Evolutionary conservation across 352 stramenopile species (phyloP).

Genomic region (Pythium aquatile): DNA sequence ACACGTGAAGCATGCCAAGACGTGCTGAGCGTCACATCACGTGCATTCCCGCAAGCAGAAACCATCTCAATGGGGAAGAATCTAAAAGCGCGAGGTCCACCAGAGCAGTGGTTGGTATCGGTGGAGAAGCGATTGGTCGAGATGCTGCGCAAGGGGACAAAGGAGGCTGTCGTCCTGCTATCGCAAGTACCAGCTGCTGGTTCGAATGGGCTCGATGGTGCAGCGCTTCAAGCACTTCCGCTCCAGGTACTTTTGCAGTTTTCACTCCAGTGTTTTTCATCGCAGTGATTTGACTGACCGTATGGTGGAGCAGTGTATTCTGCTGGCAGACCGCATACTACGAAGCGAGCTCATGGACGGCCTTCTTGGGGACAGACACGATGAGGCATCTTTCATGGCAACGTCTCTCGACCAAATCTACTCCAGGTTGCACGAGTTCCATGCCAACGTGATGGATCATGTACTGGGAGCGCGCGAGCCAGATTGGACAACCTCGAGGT

Average conservation of each 20-base stretch:
- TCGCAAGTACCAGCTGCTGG: background rate
- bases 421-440: slow-evolving; percentile 15
- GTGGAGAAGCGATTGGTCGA: slow-evolving; percentile 61
- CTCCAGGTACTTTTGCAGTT: slow-evolving; percentile 17
- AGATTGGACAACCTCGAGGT: background rate
- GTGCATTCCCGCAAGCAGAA: slow-evolving; percentile 39
- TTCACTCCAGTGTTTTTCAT: background rate
- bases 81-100: slow-evolving; percentile 62
- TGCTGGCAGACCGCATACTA: slow-evolving; percentile 51
- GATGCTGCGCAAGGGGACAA: slow-evolving; percentile 52
- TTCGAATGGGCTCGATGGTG: slow-evolving; percentile 5
- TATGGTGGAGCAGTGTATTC: slow-evolving; percentile 20
- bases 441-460: slow-evolving; percentile 5
- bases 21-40: slow-evolving; percentile 43
- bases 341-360: slow-evolving; percentile 43
- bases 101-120: slow-evolving; percentile 63
- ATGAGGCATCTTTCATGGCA: background rate
- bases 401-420: background rate
- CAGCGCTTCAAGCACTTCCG: slow-evolving; percentile 11
- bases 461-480: background rate
- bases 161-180: slow-evolving; percentile 31
- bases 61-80: slow-evolving; percentile 68
- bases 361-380: slow-evolving; percentile 3
- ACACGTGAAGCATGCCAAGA: slow-evolving; percentile 60
- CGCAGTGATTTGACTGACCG: background rate